Evolutionary conservation across 371 early-diverging fungal genomes (phyloP).

Genomic region (Apophysomyces variabilis): DNA sequence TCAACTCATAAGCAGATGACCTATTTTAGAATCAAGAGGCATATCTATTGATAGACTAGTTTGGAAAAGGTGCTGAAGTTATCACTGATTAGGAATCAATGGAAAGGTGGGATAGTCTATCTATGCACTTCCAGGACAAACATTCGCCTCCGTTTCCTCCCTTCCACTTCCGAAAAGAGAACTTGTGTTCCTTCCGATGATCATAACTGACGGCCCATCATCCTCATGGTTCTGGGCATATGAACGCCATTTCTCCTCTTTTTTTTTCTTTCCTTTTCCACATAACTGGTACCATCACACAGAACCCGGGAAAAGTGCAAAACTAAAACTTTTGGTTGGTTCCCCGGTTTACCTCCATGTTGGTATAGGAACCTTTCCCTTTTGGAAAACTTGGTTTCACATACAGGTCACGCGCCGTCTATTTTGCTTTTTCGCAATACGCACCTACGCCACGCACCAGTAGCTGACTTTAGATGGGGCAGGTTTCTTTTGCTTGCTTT

Average conservation of each 20-base stretch:
- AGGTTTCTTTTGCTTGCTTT: too few relatives aligned
- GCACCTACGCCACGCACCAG: constrained; percentile 1
- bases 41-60: too few relatives aligned
- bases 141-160: too few relatives aligned
- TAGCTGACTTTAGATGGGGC: not conserved
- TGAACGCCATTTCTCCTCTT: not conserved
- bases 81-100: too few relatives aligned
- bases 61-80: too few relatives aligned
- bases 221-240: not conserved
- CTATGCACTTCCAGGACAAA: too few relatives aligned
- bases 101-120: too few relatives aligned
- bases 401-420: not conserved
- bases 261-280: not conserved
- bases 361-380: not conserved
- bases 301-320: not conserved
- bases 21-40: too few relatives aligned
- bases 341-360: constrained; percentile 2
- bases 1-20: too few relatives aligned
- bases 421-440: not conserved
- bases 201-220: too few relatives aligned
- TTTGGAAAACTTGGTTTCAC: constrained; percentile 7
- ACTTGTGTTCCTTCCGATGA: too few relatives aligned
- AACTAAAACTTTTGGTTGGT: not conserved
- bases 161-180: too few relatives aligned
- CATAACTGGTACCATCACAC: not conserved